Evolutionary conservation across 169 alveolate species (phyloP), one percentile per base, ranked within the genome.

Genomic region (Cryptosporidium sp.): DNA sequence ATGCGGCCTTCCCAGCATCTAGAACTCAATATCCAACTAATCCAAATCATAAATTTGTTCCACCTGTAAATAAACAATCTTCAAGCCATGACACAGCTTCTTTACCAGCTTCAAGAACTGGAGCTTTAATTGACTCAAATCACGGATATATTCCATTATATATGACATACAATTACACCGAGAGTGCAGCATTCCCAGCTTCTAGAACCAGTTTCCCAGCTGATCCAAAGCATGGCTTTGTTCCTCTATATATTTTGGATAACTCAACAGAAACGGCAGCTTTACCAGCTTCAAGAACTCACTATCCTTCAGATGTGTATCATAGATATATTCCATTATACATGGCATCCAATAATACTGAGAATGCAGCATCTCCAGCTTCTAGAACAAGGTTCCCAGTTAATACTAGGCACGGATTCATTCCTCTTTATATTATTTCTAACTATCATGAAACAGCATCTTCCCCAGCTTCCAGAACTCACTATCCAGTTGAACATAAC

Each of bases 381-480:
- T 72, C 85, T 6, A 72, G 85, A 9, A 53, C 70, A 12, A 18
- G 52, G 1, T 21, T 72, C 10, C 69, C 85, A 26, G 45, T 31
- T 10, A 37, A 51, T 31, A 31, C 85, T 0, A 21, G 26, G 4
- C 85, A 72, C 26, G 85, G 85, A 0, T 72, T 45, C 44, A 18
- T 53, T 26, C 85, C 85, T 26, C 33, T 58, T 2, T 42, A 35
- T 45, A n/a, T 52, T 8, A 23, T 75, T 10, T n/a, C 23, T 7
- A 51, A 48, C 26, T 3, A 45, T 16, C 14, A 44, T 37, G 62
- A 70, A 12, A 48, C 61, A 1, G 72, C 60, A n/a, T 14, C 86
- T 12, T 52, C 56, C 5, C 86, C 86, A 12, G 68, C 86, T n/a
- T 73, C 86, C 5, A 73, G 86, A 58, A 73, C 86, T 12, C 3